Evolutionary conservation across 2,329 filamentous ascomycete species (phyloP), one percentile per base, ranked within the genome.

Genomic region (Lecanicillium sp.): DNA sequence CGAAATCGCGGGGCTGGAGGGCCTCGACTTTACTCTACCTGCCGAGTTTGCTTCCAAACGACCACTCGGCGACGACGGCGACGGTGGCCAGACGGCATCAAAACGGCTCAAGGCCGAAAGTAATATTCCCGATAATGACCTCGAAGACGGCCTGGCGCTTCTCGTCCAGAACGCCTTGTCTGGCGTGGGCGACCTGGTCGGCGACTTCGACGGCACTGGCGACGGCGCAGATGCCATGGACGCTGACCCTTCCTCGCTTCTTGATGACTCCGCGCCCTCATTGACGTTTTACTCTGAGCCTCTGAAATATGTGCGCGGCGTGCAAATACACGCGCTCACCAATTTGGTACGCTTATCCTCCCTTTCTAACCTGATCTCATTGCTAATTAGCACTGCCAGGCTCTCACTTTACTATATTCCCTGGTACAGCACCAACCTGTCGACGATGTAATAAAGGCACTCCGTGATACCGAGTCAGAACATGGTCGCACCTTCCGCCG

Each of bases 151-250:
- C 2, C 51, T 64, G 31, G 60, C 56, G 19, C 52, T 62, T 14
- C 53, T 65, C 8, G 61, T 65, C 7, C 59, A 62, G 43, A 64
- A 63, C 52, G 62, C 62, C 35, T 51, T 66, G 17, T 61, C 57
- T 38, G 61, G 62, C 43, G 60, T 64, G 4, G 56, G 51, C 43
- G 58, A 64, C 35, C 50, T 65, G 32, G 58, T 63, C 18, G 52
- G 48, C 27, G 55, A 58, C 25, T 59, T 63, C 31, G 50, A 53
- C 29, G 43, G 48, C 19, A 44, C 43, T 29, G 44, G 46, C 30
- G 50, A 49, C 36, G 56, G 59, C 31, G 40, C 47, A 7, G 40
- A 46, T 29, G 45, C 57, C 3, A 60, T 62, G 53, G 55, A 62
- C 17, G 41, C 62, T 12, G 60, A 64, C 43, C 43, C 47, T 33